phyloP scores from a whole-genome alignment of 2,329 filamentous ascomycete species.

The Fusarium longipes region DNA sequence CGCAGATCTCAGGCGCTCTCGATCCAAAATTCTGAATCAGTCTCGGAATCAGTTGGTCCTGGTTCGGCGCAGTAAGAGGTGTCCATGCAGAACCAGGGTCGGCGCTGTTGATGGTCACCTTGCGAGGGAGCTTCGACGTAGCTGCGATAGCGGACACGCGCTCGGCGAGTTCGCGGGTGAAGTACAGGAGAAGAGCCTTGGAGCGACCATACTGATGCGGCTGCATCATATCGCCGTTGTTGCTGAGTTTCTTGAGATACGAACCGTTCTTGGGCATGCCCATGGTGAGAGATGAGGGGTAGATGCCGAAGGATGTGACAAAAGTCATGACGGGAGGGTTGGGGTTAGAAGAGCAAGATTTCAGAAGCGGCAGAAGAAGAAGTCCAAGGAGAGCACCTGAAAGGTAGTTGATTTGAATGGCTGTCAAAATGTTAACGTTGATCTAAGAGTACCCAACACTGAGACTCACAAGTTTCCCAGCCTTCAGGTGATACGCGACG shows the following conservation, averaged over 20 bases:
- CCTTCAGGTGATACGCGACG: constrained; percentile 53
- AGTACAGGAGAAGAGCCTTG: constrained; percentile 53
- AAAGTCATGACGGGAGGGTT: constrained; percentile 53
- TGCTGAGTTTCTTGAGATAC: constrained; percentile 52
- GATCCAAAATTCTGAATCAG: constrained; percentile 54
- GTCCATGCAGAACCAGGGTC: constrained; percentile 55
- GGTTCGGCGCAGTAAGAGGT: constrained; percentile 52
- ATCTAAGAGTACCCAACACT: fast-evolving
- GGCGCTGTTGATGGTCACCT: constrained; percentile 53
- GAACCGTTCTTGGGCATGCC: constrained; percentile 47
- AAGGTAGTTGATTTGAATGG: constrained; percentile 53
- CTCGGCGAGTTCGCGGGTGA: constrained; percentile 51
- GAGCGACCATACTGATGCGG: constrained; percentile 54
- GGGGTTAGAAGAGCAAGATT: constrained; percentile 48
- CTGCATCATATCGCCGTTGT: constrained; percentile 52
- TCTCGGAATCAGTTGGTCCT: constrained; percentile 51
- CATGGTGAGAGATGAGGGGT: constrained; percentile 54
- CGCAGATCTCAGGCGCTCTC: constrained; percentile 51
- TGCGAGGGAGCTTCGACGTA: constrained; percentile 34
- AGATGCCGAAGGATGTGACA: constrained; percentile 54
- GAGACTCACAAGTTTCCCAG: constrained; percentile 52
- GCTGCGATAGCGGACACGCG: constrained; percentile 40
- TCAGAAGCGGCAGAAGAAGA: constrained; percentile 50
- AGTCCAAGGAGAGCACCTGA: constrained; percentile 51
- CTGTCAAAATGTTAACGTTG: constrained; percentile 18